phyloP scores from a whole-genome alignment of 352 stramenopile genomes.

The Phytophthora sp. region DNA sequence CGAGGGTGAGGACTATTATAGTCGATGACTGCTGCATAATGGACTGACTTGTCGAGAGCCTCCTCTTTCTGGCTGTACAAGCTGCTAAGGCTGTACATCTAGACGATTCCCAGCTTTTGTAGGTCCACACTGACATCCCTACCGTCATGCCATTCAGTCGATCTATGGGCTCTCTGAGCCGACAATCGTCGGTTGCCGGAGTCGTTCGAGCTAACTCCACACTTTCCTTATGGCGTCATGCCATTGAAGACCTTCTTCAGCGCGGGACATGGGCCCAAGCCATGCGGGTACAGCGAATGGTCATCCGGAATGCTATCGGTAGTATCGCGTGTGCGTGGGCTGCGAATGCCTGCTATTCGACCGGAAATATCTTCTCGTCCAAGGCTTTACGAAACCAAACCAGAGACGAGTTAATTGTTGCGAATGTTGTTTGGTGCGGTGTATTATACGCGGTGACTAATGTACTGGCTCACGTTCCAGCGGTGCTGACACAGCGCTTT shows the following conservation, averaged over 20 bases:
- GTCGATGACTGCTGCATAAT: not conserved
- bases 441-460: conserved; percentile 33
- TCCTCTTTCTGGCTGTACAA: not conserved
- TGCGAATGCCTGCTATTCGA: conserved; percentile 31
- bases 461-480: conserved; percentile 21
- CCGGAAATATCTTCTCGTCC: conserved; percentile 31
- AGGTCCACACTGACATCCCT: no score
- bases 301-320: conserved; percentile 30
- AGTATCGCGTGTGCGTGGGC: conserved; percentile 32
- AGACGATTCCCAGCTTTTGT: no score
- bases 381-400: conserved; percentile 13
- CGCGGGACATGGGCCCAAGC: conserved; percentile 24
- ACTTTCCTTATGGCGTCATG: conserved; percentile 15
- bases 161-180: no score
- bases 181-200: no score
- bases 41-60: no score
- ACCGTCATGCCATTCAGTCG: no score
- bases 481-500: conserved; percentile 35
- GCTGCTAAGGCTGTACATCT: no score
- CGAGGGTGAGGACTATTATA: not conserved
- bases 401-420: conserved; percentile 26
- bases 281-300: conserved; percentile 21
- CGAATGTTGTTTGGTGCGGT: conserved; percentile 37
- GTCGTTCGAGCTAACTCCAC: no score
- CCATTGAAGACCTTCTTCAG: conserved; percentile 20